Conservation (phyloP, 148 eudicot species). For the Spergularia bocconei region DNA sequence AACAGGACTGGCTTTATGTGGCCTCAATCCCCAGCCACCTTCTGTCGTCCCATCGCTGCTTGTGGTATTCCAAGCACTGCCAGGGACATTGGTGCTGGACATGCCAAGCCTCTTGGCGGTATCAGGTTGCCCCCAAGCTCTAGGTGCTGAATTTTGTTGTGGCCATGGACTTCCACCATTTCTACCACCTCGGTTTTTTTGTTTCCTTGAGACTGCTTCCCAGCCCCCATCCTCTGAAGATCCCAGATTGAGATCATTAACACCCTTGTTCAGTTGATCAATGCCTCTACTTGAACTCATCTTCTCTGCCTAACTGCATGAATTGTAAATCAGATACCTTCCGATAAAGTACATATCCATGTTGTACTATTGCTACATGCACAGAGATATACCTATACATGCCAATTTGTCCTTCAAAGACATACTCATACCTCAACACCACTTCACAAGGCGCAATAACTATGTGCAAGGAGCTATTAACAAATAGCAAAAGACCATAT, state of each 20-base stretch:
- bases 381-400: neutral
- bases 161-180: constrained; percentile 27
- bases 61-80: constrained; percentile 13
- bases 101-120: constrained; percentile 33
- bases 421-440: neutral
- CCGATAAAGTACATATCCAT: neutral
- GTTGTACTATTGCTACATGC: neutral
- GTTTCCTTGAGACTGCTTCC: constrained; percentile 44
- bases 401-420: neutral
- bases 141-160: constrained; percentile 37
- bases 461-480: neutral
- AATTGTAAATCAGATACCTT: neutral
- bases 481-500: neutral
- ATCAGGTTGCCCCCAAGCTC: constrained; percentile 51
- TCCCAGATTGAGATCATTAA: constrained; percentile 36
- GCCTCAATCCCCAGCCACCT: constrained; percentile 22
- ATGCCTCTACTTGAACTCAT: constrained; percentile 29
- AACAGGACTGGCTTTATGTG: neutral
- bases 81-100: constrained; percentile 26
- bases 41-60: constrained; percentile 19
- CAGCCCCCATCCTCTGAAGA: constrained; percentile 45
- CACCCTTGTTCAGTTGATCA: constrained; percentile 38
- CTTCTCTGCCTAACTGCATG: constrained; percentile 16
- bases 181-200: constrained; percentile 37
- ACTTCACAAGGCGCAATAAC: neutral